Conservation (phyloP, 2,329 filamentous ascomycete species). For the Xylogone sp. region DNA sequence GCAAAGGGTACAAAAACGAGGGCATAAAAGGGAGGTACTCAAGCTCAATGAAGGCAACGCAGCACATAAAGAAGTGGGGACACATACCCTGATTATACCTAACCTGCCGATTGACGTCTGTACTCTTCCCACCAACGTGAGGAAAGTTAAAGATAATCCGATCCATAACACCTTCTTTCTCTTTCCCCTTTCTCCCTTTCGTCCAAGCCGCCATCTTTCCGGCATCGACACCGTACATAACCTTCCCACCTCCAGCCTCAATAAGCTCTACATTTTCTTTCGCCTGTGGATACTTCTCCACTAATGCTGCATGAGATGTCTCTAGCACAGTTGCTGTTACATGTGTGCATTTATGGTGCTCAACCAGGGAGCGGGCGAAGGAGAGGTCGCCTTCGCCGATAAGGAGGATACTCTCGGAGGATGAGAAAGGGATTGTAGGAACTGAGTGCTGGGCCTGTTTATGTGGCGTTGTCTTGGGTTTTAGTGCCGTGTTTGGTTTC, state of each 20-base stretch:
- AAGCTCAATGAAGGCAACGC: background rate
- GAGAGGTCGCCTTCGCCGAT: constrained; percentile 80
- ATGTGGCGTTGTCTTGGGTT: constrained; percentile 3
- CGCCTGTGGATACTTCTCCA: constrained; percentile 72
- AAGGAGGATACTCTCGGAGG: constrained; percentile 66
- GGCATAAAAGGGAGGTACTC: background rate
- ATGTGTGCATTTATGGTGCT: constrained; percentile 61
- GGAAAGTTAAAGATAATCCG: constrained; percentile 95
- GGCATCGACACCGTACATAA: constrained; percentile 65
- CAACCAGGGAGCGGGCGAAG: constrained; percentile 65
- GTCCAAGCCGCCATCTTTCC: constrained; percentile 53
- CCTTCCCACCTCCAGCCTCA: constrained; percentile 36
- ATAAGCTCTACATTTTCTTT: constrained; percentile 54
- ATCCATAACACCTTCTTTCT: constrained; percentile 53
- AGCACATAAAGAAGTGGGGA: background rate
- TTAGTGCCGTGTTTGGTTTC: constrained; percentile 5
- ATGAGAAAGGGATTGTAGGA: constrained; percentile 64
- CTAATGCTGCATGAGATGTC: constrained; percentile 50
- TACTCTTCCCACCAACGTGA: constrained; percentile 87
- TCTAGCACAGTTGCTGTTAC: constrained; percentile 70
- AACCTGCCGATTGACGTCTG: constrained; percentile 91
- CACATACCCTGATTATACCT: constrained; percentile 70
- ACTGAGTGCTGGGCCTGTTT: constrained; percentile 27
- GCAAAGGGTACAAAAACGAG: background rate
- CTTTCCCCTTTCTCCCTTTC: constrained; percentile 15